A percentile compares a stretch with the other conserved stretches of the same genome.
Evolutionary conservation across 2,329 filamentous ascomycete genomes (phyloP).

Genomic region (Dryadomyces quercus-mongolicae): DNA sequence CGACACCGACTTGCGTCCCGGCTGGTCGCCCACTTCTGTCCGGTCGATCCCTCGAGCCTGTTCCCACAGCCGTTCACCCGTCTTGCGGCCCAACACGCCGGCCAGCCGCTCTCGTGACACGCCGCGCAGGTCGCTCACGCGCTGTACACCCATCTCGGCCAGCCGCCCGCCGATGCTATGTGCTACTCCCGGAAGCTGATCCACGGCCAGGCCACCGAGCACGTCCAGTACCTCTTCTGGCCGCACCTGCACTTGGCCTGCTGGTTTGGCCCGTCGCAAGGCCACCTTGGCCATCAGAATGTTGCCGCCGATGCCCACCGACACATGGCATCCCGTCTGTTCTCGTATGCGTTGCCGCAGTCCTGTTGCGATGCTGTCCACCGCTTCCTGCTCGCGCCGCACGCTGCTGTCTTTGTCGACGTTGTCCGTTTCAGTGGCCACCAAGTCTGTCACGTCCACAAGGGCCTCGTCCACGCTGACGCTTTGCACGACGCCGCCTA

Average conservation of each 20-base stretch:
- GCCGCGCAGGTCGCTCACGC: slow-evolving; percentile 72
- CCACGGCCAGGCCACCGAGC: slow-evolving; percentile 65
- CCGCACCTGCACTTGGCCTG: slow-evolving; percentile 80
- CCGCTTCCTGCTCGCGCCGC: slow-evolving; percentile 67
- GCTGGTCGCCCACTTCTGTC: slow-evolving; percentile 74
- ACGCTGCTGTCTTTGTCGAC: slow-evolving; percentile 35
- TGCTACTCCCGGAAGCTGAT: slow-evolving; percentile 82
- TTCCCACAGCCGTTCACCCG: slow-evolving; percentile 79
- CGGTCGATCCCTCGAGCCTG: slow-evolving; percentile 82
- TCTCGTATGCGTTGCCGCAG: slow-evolving; percentile 60
- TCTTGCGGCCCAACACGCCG: slow-evolving; percentile 74
- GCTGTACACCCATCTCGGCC: slow-evolving; percentile 71
- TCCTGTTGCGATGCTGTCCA: slow-evolving; percentile 53
- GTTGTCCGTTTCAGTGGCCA: slow-evolving; percentile 46
- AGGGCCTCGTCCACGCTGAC: slow-evolving; percentile 95
- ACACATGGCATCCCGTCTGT: slow-evolving; percentile 76
- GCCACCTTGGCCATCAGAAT: slow-evolving; percentile 87
- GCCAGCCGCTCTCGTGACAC: slow-evolving; percentile 65
- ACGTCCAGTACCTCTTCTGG: slow-evolving; percentile 68
- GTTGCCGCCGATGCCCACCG: slow-evolving; percentile 83
- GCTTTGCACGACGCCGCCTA: slow-evolving; percentile 81
- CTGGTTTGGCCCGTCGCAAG: slow-evolving; percentile 82
- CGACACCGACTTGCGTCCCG: slow-evolving; percentile 83
- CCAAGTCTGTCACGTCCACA: slow-evolving; percentile 65
- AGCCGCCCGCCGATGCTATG: slow-evolving; percentile 79